These are phyloP conservation scores for Sinapis alba DNA, from an alignment of 441 rosid genomes.

Conservation along the genomic window DNA sequence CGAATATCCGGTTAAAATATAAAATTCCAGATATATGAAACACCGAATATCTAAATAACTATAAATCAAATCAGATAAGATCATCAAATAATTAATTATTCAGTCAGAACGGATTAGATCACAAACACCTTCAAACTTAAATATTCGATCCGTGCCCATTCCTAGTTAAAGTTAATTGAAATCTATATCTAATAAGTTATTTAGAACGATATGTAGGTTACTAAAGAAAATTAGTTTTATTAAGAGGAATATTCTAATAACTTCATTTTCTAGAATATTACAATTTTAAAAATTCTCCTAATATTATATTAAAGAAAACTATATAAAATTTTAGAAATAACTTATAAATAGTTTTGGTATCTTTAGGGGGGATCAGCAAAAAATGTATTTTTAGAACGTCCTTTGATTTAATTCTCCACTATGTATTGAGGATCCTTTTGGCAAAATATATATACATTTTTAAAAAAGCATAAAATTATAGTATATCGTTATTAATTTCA, in stretches of 20 bases:
- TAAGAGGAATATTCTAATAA: constrained; percentile 1
- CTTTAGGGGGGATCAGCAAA: neutral
- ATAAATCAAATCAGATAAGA: too few relatives aligned
- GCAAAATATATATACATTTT: neutral
- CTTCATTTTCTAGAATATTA: neutral
- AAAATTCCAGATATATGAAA: too few relatives aligned
- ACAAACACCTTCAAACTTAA: too few relatives aligned
- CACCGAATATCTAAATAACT: too few relatives aligned
- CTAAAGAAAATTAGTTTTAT: neutral
- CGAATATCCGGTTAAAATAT: too few relatives aligned
- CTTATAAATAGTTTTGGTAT: neutral
- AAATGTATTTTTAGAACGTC: neutral
- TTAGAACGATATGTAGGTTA: neutral
- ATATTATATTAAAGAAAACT: neutral
- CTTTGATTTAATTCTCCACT: constrained; percentile 21
- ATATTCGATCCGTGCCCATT: too few relatives aligned
- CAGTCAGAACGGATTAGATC: too few relatives aligned
- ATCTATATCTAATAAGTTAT: neutral
- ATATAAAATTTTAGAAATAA: neutral
- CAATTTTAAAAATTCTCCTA: neutral
- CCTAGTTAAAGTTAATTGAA: too few relatives aligned
- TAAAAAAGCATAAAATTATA: too few relatives aligned
- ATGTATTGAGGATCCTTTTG: constrained; percentile 15
- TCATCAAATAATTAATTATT: too few relatives aligned
- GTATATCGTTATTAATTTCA: neutral